A percentile compares a stretch with the other conserved stretches of the same genome.
These are phyloP conservation scores for Lactifluus echinatus DNA, from an alignment of 768 basidiomycete genomes.

Conservation along the genomic window DNA sequence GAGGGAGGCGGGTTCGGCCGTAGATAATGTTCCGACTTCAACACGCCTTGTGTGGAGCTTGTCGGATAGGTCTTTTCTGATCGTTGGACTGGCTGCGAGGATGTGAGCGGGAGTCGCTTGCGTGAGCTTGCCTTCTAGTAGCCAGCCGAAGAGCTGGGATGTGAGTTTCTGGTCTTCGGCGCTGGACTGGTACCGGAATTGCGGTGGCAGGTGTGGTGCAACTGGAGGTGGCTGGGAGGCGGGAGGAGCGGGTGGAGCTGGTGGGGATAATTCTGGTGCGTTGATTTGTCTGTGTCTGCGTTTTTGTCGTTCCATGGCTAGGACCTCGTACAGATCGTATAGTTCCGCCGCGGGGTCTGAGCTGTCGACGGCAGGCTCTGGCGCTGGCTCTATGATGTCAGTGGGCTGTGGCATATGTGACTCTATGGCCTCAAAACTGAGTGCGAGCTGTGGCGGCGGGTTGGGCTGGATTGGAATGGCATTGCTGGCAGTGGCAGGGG, in stretches of 20 bases:
- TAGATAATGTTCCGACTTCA: background rate
- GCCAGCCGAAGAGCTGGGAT: background rate
- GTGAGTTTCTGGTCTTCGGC: background rate
- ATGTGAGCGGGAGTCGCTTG: background rate
- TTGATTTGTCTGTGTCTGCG: constrained; percentile 36
- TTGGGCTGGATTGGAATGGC: background rate
- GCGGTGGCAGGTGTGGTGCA: background rate
- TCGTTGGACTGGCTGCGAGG: background rate
- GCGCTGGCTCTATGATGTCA: background rate
- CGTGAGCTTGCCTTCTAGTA: background rate
- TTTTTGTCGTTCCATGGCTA: constrained; percentile 34
- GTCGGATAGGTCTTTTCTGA: background rate
- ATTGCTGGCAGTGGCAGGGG: too few relatives aligned
- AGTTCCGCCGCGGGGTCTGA: constrained; percentile 20
- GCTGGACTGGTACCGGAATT: background rate
- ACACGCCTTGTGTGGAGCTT: background rate
- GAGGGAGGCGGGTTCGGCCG: background rate
- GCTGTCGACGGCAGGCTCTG: background rate
- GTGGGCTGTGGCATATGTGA: background rate
- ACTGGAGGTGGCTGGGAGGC: too few relatives aligned
- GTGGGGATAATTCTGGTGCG: background rate
- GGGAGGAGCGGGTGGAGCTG: too few relatives aligned
- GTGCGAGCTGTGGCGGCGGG: background rate
- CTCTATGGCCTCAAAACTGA: background rate
- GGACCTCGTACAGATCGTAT: constrained; percentile 34